Evolutionary conservation across 2,329 filamentous ascomycete species (phyloP), one percentile per base, ranked within the genome.

Genomic region (Chaetomium sp.): DNA sequence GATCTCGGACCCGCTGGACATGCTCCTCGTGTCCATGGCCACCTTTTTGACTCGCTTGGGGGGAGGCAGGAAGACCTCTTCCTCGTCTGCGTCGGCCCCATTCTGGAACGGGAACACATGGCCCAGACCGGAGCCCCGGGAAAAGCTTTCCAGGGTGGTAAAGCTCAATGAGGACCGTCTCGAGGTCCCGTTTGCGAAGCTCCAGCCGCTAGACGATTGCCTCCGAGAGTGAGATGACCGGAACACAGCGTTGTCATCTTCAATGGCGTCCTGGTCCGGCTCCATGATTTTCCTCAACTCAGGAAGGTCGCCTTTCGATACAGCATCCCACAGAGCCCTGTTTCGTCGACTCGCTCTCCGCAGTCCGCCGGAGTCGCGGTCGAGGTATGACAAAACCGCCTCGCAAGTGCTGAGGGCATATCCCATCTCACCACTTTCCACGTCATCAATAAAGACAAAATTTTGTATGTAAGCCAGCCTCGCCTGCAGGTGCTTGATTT

Each of bases 391-490:
- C 38, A 99, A 78, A 0, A 99, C 95, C 7, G 93, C 95, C 76
- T 99, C 95, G 66, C 98, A 92, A 0, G 95, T 99, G 76, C 94
- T 98, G 58, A 99, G 78, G 0, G 94, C 93, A 76, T 99, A 99
- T 9, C 95, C 95, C 82, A 96, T 90, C 78, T 99, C 95, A 57
- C 95, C 95, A 67, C 88, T 96, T 70, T 99, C 95, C 9, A 99
- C 93, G 77, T 99, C 95, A 71, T 98, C 95, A 58, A 97, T 93
- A 77, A 97, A 99, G 70, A 97, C 95, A 74, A 97, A 99, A 73
- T 96, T 92, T 51, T 94, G 90, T 83, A 98, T 97, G 75, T 98
- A 99, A n/a, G 90, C 83, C 55, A 99, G 80, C 23, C 94, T 86
- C 3, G 95, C 93, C 72, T 97, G 92, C 9, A 99, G 81, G 76